Evolutionary conservation across 371 early-diverging fungal species (phyloP).

Genomic region (Entomophthora muscae): DNA sequence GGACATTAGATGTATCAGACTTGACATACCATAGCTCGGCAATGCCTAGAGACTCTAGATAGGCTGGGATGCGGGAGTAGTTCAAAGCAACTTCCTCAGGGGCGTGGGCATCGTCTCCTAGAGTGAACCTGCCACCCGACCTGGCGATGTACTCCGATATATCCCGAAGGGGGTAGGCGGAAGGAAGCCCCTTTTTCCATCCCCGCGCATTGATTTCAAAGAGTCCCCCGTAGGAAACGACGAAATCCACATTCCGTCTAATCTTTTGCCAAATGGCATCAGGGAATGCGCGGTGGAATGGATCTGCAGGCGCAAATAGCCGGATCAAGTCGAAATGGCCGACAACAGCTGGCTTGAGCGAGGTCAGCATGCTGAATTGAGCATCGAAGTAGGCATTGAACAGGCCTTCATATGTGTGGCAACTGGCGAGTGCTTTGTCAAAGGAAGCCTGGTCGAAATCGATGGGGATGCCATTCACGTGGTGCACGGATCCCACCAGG

Average conservation of each 20-base stretch:
- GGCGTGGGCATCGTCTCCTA: slow-evolving; percentile 87
- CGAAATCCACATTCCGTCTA: slow-evolving; percentile 65
- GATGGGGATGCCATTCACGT: slow-evolving; percentile 57
- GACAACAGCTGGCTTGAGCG: slow-evolving; percentile 54
- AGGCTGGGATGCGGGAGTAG: not conserved
- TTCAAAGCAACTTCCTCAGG: slow-evolving; percentile 54
- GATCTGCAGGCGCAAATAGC: slow-evolving; percentile 32
- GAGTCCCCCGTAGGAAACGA: slow-evolving; percentile 58
- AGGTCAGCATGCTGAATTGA: slow-evolving; percentile 54
- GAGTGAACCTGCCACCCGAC: slow-evolving; percentile 51
- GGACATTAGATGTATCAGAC: not conserved
- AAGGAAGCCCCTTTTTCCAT: slow-evolving; percentile 71
- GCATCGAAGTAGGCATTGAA: slow-evolving; percentile 73
- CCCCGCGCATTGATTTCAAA: slow-evolving; percentile 87
- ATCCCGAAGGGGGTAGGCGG: slow-evolving; percentile 72
- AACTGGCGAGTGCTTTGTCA: slow-evolving; percentile 21
- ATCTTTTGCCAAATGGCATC: slow-evolving; percentile 35
- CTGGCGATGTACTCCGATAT: slow-evolving; percentile 52
- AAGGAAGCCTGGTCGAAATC: slow-evolving; percentile 57
- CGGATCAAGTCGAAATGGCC: slow-evolving; percentile 90
- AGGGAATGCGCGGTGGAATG: slow-evolving; percentile 13
- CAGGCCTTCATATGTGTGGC: slow-evolving; percentile 17
- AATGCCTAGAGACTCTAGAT: not conserved
- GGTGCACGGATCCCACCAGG: slow-evolving; percentile 89
- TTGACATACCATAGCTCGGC: not conserved